These are phyloP conservation scores for Trichoderma atrobrunneum DNA, from an alignment of 2,329 filamentous ascomycete species.

Conservation along the genomic window DNA sequence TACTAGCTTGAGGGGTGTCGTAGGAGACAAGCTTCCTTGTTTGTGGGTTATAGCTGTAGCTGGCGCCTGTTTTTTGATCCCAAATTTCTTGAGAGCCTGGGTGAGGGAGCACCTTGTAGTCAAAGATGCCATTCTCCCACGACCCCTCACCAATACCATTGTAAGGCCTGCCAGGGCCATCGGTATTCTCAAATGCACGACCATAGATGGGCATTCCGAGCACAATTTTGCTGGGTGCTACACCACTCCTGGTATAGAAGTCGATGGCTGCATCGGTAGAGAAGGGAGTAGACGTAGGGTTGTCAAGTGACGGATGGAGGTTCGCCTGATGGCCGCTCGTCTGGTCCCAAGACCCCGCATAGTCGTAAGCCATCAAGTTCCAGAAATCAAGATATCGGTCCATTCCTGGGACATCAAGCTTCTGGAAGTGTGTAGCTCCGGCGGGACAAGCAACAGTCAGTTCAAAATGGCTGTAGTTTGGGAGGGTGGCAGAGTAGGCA, in stretches of 20 bases:
- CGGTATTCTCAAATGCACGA: slow-evolving; percentile 75
- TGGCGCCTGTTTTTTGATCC: slow-evolving; percentile 65
- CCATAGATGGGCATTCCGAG: slow-evolving; percentile 93
- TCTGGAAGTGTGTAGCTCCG: slow-evolving; percentile 59
- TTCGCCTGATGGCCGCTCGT: slow-evolving; percentile 77
- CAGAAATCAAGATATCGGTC: slow-evolving; percentile 67
- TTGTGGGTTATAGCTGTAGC: slow-evolving; percentile 69
- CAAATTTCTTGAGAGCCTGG: slow-evolving; percentile 61
- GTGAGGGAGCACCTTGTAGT: slow-evolving; percentile 81
- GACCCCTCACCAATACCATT: slow-evolving; percentile 72
- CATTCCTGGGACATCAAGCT: slow-evolving; percentile 62
- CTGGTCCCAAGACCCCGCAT: slow-evolving; percentile 76
- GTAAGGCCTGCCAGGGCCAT: slow-evolving; percentile 68
- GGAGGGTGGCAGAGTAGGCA: slow-evolving; percentile 48
- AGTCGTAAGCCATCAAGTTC: slow-evolving; percentile 89
- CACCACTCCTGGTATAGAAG: slow-evolving; percentile 64
- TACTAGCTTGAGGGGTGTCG: slow-evolving; percentile 66
- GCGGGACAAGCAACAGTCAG: slow-evolving; percentile 64
- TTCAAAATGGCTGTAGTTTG: slow-evolving; percentile 54
- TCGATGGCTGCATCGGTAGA: slow-evolving; percentile 68
- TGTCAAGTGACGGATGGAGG: slow-evolving; percentile 57
- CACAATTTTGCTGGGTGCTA: slow-evolving; percentile 71
- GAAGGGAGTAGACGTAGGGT: slow-evolving; percentile 71
- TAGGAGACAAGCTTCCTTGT: slow-evolving; percentile 73
- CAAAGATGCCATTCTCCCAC: slow-evolving; percentile 83